Conservation (phyloP, 1,284 basidiomycete species). For the Microbotryum violaceum region DNA sequence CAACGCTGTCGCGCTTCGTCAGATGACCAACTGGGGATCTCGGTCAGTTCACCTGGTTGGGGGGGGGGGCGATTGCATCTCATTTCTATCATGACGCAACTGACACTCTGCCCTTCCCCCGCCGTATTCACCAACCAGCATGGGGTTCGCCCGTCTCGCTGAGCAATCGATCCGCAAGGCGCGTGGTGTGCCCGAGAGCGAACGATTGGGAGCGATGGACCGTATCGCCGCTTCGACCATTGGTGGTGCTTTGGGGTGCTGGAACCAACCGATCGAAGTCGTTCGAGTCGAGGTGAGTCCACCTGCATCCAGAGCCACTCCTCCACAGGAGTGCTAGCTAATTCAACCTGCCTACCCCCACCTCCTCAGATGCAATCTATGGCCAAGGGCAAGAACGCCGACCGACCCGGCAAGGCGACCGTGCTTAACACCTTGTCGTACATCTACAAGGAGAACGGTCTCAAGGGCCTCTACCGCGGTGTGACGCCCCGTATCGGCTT, state of each 20-base stretch:
- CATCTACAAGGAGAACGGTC: constrained; percentile 93
- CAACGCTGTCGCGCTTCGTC: constrained; percentile 73
- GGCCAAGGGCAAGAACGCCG: constrained; percentile 64
- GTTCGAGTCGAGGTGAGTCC: constrained; percentile 71
- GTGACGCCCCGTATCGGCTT: constrained; percentile 93
- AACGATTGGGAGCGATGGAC: constrained; percentile 68
- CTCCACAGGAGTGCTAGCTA: no score
- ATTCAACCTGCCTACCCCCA: neutral
- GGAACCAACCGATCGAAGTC: constrained; percentile 99
- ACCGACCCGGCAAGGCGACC: constrained; percentile 78
- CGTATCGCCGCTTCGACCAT: constrained; percentile 85
- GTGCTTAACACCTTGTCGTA: constrained; percentile 79
- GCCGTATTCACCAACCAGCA: constrained; percentile 47
- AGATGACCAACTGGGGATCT: constrained; percentile 97
- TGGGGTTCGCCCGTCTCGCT: constrained; percentile 93
- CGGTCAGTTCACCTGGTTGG: constrained; percentile 52
- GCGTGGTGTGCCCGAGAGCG: constrained; percentile 63
- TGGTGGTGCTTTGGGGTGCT: constrained; percentile 91
- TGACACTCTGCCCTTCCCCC: neutral
- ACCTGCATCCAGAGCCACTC: no score
- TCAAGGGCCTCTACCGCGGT: constrained; percentile 95
- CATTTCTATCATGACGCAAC: neutral
- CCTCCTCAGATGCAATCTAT: constrained; percentile 86
- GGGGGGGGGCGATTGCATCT: neutral
- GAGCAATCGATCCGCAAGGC: constrained; percentile 71